Evolutionary conservation across 2,329 filamentous ascomycete genomes (phyloP).

Genomic region (Xylariaceae sp.): DNA sequence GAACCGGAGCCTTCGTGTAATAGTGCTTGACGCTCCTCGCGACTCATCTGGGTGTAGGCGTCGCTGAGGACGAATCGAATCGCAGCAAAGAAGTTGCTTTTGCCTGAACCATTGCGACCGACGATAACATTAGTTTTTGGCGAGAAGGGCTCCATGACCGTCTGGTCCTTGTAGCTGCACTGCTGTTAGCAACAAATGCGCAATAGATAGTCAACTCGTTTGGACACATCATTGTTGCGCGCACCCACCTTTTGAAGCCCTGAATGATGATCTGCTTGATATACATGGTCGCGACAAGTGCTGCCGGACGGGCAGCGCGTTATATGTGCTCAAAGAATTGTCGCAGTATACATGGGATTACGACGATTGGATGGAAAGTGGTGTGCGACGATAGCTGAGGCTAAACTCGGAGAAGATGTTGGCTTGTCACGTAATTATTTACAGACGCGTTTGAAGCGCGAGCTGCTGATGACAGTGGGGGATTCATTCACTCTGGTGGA

Average conservation of each 20-base stretch:
- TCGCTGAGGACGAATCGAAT: conserved; percentile 98
- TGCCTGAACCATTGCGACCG: conserved; percentile 97
- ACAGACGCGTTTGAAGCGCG: conserved; percentile 39
- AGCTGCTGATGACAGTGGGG: conserved; percentile 26
- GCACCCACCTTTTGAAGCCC: conserved; percentile 90
- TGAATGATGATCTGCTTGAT: conserved; percentile 99
- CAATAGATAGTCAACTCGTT: conserved; percentile 25
- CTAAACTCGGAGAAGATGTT: conserved; percentile 16
- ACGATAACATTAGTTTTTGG: conserved; percentile 98
- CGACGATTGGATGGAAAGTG: conserved; percentile 6
- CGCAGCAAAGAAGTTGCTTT: conserved; percentile 99
- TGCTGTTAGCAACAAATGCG: conserved; percentile 33
- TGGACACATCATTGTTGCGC: conserved; percentile 36
- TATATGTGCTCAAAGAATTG: conserved; percentile 32
- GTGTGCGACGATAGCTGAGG: conserved; percentile 30
- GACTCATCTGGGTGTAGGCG: conserved; percentile 93
- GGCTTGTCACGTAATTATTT: conserved; percentile 38
- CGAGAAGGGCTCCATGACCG: conserved; percentile 97
- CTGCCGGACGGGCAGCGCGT: conserved; percentile 46
- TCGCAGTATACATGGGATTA: conserved; percentile 31
- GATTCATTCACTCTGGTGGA: conserved; percentile 9
- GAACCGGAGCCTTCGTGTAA: conserved; percentile 98
- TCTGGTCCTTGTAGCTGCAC: conserved; percentile 96
- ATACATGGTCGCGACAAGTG: conserved; percentile 71
- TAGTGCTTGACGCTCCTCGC: conserved; percentile 93